A percentile compares a stretch with the other conserved stretches of the same genome.
These are phyloP conservation scores for Berkeleyomyces basicola DNA, from an alignment of 2,329 filamentous ascomycete genomes.

Conservation along the genomic window DNA sequence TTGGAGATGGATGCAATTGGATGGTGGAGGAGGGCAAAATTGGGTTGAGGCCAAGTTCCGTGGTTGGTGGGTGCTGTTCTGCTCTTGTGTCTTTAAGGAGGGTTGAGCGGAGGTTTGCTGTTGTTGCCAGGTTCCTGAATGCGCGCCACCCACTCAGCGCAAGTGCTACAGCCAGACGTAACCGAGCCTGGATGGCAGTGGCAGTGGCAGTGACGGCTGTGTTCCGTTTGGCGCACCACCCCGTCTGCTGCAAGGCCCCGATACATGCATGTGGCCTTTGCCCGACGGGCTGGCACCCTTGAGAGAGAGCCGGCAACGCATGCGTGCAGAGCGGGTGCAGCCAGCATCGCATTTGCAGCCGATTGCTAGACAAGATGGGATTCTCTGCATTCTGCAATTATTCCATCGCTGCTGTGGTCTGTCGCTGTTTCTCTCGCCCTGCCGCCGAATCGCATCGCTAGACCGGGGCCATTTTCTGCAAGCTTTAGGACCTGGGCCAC, in stretches of 20 bases:
- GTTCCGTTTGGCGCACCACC: background rate
- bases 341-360: background rate
- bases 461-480: background rate
- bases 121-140: slow-evolving; percentile 7
- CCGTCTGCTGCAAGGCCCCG: background rate
- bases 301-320: too few species aligned
- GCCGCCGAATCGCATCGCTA: background rate
- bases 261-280: background rate
- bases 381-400: too few species aligned
- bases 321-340: too few species aligned
- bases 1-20: background rate
- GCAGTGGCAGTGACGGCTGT: background rate
- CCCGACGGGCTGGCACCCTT: too few species aligned
- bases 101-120: background rate
- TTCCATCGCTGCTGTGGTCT: too few species aligned
- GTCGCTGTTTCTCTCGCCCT: background rate
- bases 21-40: too few species aligned
- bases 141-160: background rate
- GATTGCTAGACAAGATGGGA: too few species aligned
- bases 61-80: background rate
- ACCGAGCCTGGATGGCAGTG: background rate
- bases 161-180: background rate
- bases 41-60: background rate
- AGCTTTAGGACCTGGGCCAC: background rate
- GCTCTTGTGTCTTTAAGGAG: background rate